Percentiles rank a stretch among this genome's conserved stretches.
Evolutionary conservation across 495 filamentous ascomycete species (phyloP).

Genomic region (Lasiosphaeris hirsuta): DNA sequence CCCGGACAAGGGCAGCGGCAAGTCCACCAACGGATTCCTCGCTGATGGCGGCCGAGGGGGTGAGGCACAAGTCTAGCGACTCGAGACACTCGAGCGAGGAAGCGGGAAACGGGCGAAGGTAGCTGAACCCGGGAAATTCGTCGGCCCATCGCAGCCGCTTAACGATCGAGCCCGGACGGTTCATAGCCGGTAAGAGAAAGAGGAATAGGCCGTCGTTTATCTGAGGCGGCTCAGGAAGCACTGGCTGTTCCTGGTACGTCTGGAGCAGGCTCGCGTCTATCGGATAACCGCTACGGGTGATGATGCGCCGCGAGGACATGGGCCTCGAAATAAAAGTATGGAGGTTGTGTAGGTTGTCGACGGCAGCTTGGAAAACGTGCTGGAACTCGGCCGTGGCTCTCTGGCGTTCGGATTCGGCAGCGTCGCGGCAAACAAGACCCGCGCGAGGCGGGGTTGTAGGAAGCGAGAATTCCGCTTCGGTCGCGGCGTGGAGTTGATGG

Average conservation of each 20-base stretch:
- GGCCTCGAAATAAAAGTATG: constrained; percentile 11
- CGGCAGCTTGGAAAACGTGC: neutral
- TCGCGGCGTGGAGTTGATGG: no score
- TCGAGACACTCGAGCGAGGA: no score
- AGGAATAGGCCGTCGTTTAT: constrained; percentile 13
- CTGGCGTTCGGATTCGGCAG: neutral
- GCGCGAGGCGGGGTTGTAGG: no score
- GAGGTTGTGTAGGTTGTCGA: constrained; percentile 13
- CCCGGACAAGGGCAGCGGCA: neutral
- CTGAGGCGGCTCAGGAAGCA: neutral
- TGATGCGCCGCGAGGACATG: constrained; percentile 3
- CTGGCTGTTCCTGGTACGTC: neutral
- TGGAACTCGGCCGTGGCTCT: neutral
- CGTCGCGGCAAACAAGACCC: neutral
- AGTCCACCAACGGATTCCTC: neutral
- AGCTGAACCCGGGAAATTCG: constrained; percentile 1
- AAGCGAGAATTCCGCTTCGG: no score
- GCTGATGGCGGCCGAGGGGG: no score
- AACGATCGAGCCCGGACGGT: constrained; percentile 1
- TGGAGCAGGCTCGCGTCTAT: neutral
- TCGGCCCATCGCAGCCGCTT: constrained; percentile 10
- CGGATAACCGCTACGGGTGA: neutral
- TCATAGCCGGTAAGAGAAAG: constrained; percentile 13
- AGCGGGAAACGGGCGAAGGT: no score
- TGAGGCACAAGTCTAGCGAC: no score